Percentiles rank a stretch among this genome's conserved stretches.
Evolutionary conservation across 1,284 basidiomycete genomes (phyloP).

Genomic region (Fomitopsis pinicola): DNA sequence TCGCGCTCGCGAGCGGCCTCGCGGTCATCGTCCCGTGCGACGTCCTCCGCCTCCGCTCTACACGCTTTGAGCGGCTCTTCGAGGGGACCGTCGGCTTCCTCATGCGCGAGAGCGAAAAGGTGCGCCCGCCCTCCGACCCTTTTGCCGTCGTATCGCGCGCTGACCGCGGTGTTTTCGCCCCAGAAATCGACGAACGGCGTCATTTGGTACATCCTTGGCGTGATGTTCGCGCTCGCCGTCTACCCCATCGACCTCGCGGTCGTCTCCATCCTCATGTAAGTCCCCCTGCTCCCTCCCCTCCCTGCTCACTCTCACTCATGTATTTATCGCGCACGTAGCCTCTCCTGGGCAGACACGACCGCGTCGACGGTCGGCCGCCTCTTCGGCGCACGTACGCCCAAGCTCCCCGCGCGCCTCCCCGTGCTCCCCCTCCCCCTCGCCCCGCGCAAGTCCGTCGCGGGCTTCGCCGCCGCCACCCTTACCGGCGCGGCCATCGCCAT

Average conservation of each 20-base stretch:
- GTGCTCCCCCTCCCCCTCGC: conserved; percentile 72
- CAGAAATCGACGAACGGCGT: conserved; percentile 81
- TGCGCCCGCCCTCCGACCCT: conserved; percentile 25
- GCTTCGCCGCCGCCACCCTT: conserved; percentile 79
- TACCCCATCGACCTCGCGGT: conserved; percentile 88
- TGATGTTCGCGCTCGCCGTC: conserved; percentile 74
- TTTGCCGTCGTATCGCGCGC: neutral
- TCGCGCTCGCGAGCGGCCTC: conserved; percentile 64
- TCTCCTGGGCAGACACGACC: conserved; percentile 96
- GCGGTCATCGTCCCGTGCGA: conserved; percentile 75
- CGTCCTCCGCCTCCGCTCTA: conserved; percentile 69
- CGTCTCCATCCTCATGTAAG: conserved; percentile 85
- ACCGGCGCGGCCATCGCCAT: conserved; percentile 74
- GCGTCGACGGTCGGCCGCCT: conserved; percentile 92
- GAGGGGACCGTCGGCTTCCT: conserved; percentile 81
- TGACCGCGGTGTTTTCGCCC: neutral
- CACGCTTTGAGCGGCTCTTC: conserved; percentile 71
- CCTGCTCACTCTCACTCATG: neutral
- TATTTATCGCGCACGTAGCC: conserved; percentile 39
- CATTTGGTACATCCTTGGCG: conserved; percentile 94
- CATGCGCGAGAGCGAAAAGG: conserved; percentile 92
- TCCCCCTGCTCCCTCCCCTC: conserved; percentile 12
- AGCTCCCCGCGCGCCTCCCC: conserved; percentile 58
- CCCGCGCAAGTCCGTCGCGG: conserved; percentile 83
- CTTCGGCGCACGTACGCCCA: conserved; percentile 74